Conservation (phyloP, 2,329 filamentous ascomycete genomes). For the Aspergillus ruber region DNA sequence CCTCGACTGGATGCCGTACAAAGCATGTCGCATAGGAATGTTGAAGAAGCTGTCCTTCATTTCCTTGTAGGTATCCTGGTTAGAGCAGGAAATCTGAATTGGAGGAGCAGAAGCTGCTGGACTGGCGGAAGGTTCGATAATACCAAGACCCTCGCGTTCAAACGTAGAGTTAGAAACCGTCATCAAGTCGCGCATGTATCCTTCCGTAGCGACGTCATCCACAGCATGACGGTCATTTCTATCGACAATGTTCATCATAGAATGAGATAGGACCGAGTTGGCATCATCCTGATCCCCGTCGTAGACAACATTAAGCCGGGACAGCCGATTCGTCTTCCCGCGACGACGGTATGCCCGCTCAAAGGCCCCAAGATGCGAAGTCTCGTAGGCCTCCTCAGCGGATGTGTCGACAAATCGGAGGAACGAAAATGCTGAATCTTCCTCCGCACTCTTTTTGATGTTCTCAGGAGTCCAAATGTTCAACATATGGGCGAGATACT, state of each 20-base stretch:
- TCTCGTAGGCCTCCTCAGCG: constrained; percentile 62
- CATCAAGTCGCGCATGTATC: constrained; percentile 67
- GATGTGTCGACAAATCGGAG: constrained; percentile 79
- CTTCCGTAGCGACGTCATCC: constrained; percentile 63
- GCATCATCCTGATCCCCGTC: constrained; percentile 54
- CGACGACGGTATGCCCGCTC: constrained; percentile 61
- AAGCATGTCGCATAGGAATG: constrained; percentile 60
- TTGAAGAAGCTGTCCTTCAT: constrained; percentile 71
- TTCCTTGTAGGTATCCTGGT: constrained; percentile 59
- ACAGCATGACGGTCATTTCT: constrained; percentile 61
- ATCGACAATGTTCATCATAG: constrained; percentile 73
- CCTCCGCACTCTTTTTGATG: constrained; percentile 57
- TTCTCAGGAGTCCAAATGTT: constrained; percentile 85
- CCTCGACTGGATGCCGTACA: constrained; percentile 60
- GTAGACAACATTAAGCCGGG: constrained; percentile 63
- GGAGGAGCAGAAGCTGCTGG: constrained; percentile 80
- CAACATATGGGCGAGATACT: constrained; percentile 73
- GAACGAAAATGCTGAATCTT: constrained; percentile 73
- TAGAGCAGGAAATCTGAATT: constrained; percentile 70
- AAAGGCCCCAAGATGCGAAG: constrained; percentile 65
- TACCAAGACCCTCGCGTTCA: constrained; percentile 62
- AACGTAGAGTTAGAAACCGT: constrained; percentile 67
- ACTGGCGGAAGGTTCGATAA: constrained; percentile 73
- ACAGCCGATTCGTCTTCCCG: constrained; percentile 51
- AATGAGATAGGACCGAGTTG: constrained; percentile 64